A percentile compares a stretch with the other conserved stretches of the same genome.
Evolutionary conservation across 768 basidiomycete species (phyloP).

Genomic region (Lentinula guzmanii): DNA sequence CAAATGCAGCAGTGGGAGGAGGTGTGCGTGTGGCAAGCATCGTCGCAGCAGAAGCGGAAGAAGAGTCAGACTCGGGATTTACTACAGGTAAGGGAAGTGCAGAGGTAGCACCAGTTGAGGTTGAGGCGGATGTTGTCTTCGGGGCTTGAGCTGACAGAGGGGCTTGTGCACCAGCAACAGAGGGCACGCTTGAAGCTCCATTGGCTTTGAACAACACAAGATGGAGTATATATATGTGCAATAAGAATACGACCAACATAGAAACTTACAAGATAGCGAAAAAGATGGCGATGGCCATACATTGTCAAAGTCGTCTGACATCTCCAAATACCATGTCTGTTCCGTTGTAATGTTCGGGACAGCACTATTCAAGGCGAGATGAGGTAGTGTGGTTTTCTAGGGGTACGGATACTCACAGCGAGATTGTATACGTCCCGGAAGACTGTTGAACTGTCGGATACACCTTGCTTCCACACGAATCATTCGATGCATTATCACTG

Average conservation of each 20-base stretch:
- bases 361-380: slow-evolving; percentile 9
- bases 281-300: slow-evolving; percentile 20
- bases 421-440: not conserved
- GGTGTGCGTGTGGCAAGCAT: slow-evolving; percentile 18
- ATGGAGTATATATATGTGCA: not conserved
- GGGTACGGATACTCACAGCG: slow-evolving; percentile 1
- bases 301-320: slow-evolving; percentile 21
- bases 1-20: slow-evolving; percentile 24
- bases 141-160: not conserved
- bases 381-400: not conserved
- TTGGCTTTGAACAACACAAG: not conserved
- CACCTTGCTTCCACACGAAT: slow-evolving; percentile 1
- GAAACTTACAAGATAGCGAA: slow-evolving; percentile 18
- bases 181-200: not conserved
- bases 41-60: slow-evolving; percentile 2
- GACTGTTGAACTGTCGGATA: slow-evolving; percentile 6
- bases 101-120: not conserved
- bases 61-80: not conserved
- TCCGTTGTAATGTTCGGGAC: slow-evolving; percentile 14
- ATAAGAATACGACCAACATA: not conserved
- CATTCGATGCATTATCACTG: not conserved
- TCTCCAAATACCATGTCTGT: slow-evolving; percentile 11
- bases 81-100: not conserved
- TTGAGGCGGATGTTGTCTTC: not conserved
- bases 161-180: not conserved